A percentile compares a stretch with the other conserved stretches of the same genome.
Conservation (phyloP, 345 rosid genomes). For the Barbarea vulgaris region DNA sequence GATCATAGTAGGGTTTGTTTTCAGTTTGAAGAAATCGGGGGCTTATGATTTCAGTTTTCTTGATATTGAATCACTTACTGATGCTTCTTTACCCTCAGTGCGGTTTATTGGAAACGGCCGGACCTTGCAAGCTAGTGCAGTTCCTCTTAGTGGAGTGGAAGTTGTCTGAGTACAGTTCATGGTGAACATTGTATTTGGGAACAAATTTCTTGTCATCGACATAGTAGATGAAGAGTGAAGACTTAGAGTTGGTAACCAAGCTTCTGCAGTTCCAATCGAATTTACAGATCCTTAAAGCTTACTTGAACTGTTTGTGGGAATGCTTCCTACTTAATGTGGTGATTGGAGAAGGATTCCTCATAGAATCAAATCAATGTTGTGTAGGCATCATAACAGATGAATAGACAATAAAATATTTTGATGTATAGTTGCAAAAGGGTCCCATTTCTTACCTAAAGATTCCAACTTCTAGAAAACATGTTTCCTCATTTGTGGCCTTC, state of each 20-base stretch:
- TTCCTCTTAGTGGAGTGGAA: conserved; percentile 69
- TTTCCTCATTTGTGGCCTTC: conserved; percentile 29
- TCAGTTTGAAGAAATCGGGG: conserved; percentile 89
- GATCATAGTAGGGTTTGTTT: conserved; percentile 66
- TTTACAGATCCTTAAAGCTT: conserved; percentile 20
- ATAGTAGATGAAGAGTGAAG: conserved; percentile 26
- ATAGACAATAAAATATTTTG: not conserved
- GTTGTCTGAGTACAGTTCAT: conserved; percentile 46
- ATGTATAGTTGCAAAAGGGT: conserved; percentile 30
- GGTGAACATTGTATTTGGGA: not conserved
- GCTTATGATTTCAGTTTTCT: conserved; percentile 80
- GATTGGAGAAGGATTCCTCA: conserved; percentile 7
- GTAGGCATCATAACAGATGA: conserved; percentile 22
- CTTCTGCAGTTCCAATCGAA: conserved; percentile 10
- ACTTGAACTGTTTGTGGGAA: conserved; percentile 22
- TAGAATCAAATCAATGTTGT: conserved; percentile 20
- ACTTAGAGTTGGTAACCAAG: conserved; percentile 9
- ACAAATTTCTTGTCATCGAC: conserved; percentile 1
- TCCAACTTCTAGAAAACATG: conserved; percentile 27
- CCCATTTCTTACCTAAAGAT: conserved; percentile 33
- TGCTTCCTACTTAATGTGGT: conserved; percentile 14
- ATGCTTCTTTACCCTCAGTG: conserved; percentile 81
- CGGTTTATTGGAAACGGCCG: conserved; percentile 76
- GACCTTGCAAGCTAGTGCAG: conserved; percentile 75
- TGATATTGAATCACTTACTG: conserved; percentile 86